Conservation (phyloP, 75 land plant species). For the Picea glauca region DNA sequence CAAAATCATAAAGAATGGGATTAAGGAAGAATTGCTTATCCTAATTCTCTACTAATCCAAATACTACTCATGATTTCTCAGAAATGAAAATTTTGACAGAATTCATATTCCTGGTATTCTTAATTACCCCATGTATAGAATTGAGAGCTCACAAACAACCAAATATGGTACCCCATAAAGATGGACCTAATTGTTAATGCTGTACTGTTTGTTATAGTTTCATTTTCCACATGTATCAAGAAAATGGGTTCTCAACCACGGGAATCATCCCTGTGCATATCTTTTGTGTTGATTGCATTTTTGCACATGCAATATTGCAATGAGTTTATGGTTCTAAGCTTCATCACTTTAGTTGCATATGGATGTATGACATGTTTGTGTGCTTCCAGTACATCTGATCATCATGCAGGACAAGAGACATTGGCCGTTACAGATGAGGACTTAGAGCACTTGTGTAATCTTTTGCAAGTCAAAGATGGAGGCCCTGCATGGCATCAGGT, state of each 20-base stretch:
- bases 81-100: neutral
- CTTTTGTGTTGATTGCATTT: neutral
- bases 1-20: neutral
- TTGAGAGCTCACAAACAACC: neutral
- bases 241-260: neutral
- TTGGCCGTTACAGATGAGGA: conserved; percentile 35
- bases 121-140: neutral
- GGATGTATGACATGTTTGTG: neutral
- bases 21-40: neutral
- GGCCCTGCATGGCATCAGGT: conserved; percentile 82
- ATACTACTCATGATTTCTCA: neutral
- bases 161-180: neutral
- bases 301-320: neutral
- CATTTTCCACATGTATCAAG: neutral
- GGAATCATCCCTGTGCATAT: neutral
- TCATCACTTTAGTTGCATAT: neutral
- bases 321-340: neutral
- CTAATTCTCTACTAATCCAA: neutral
- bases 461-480: conserved; percentile 69
- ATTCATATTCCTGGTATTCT: neutral
- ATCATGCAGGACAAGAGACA: conserved; percentile 7
- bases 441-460: conserved; percentile 31
- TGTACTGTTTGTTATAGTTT: neutral
- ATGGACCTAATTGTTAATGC: neutral
- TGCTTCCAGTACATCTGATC: conserved; percentile 2